A percentile compares a stretch with the other conserved stretches of the same genome.
Conservation (phyloP, 2,329 filamentous ascomycete genomes). For the Diaporthe aspalathi region DNA sequence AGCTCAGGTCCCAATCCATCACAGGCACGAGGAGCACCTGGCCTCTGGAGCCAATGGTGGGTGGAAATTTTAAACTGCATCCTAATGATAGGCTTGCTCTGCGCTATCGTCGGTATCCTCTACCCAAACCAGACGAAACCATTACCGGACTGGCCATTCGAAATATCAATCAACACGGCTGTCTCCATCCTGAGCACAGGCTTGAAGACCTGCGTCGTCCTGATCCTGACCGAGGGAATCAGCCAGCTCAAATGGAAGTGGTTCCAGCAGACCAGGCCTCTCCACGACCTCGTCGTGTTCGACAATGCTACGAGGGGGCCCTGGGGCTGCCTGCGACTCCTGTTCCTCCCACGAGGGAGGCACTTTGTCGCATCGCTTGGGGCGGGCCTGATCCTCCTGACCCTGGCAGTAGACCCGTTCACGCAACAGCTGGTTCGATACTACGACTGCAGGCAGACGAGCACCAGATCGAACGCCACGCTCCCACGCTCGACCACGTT, state of each 20-base stretch:
- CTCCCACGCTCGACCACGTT: not conserved
- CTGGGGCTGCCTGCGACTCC: constrained; percentile 15
- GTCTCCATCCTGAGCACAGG: constrained; percentile 16
- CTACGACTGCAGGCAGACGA: constrained; percentile 7
- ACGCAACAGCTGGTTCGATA: constrained; percentile 10
- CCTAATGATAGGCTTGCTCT: constrained; percentile 6
- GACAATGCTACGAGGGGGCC: not conserved
- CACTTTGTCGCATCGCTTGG: constrained; percentile 3
- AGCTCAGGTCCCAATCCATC: not conserved
- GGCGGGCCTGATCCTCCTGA: constrained; percentile 9
- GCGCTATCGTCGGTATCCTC: constrained; percentile 7
- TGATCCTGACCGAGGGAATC: constrained; percentile 9
- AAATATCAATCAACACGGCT: constrained; percentile 13
- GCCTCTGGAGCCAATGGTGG: constrained; percentile 18
- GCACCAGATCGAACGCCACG: not conserved
- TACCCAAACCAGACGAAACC: constrained; percentile 18
- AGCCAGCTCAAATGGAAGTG: constrained; percentile 12
- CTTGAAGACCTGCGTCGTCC: constrained; percentile 2
- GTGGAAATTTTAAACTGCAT: constrained; percentile 11
- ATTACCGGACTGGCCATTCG: constrained; percentile 19
- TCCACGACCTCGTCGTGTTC: constrained; percentile 15
- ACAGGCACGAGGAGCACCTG: not conserved
- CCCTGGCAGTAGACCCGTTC: constrained; percentile 3
- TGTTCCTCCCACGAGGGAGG: not conserved
- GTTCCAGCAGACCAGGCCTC: constrained; percentile 6